Evolutionary conservation across 2,329 filamentous ascomycete genomes (phyloP), one percentile per base, ranked within the genome.

Genomic region (Paramyrothecium roridum): DNA sequence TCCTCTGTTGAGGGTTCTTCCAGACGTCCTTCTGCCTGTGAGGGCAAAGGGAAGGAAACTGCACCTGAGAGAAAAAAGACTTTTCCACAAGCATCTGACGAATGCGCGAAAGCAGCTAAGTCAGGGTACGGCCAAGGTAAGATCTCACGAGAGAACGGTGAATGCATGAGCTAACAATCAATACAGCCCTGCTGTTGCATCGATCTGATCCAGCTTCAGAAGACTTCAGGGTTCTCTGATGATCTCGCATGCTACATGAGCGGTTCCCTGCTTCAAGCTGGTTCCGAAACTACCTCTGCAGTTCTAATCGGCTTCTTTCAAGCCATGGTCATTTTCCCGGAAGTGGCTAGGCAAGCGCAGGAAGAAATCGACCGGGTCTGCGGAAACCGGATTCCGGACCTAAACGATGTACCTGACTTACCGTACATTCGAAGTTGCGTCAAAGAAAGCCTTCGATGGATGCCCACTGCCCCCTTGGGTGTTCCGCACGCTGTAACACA

Each of bases 371-470:
- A 50, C 23, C 19, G 22, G 6, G n/a, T 50, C 20, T 50, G 48
- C 30, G 48, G 48, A 79, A 62, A 73, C 46, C 66, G 76, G 2
- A 50, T 76, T 4, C 78, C 77, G 0, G 67, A 62, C n/a, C 69
- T 73, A 59, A 65, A 72, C 2, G 77, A 80, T 61, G 65, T 68
- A 52, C 59, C 64, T 6, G 61, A 71, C 16, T 64, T 80, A 4
- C 78, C 75, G 0, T 81, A 80, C 56, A 68, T 79, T n/a, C 65
- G 71, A n/a, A 71, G 69, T 33, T 68, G 73, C 20, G 66, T 80
- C 50, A 80, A 80, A 54, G 79, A 82, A 59, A 67, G 63, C 16
- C 62, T 77, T 45, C 69, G 79, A 6, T 81, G 78, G 77, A 73
- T 76, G 63, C 75, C 78, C 1, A 70, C 70, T 1, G 63, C 65